Evolutionary conservation across 2,329 filamentous ascomycete genomes (phyloP).

Genomic region (Fusarium sp.): DNA sequence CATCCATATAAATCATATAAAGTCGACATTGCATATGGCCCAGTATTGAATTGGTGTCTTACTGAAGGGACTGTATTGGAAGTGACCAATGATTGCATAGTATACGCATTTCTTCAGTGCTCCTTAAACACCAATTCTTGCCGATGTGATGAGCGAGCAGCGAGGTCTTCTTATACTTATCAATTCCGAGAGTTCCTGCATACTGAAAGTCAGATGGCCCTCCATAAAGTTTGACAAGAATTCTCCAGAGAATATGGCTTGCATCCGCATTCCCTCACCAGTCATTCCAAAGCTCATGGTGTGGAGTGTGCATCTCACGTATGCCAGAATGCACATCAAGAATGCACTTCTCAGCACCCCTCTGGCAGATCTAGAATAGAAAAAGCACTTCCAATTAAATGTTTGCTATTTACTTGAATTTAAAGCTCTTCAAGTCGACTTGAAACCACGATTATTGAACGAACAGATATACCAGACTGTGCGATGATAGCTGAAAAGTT

Average conservation of each 20-base stretch:
- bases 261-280: slow-evolving; percentile 39
- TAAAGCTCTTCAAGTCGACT: background rate
- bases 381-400: background rate
- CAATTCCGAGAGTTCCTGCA: background rate
- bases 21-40: background rate
- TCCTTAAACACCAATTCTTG: background rate
- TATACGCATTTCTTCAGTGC: background rate
- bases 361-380: background rate
- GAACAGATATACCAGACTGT: background rate
- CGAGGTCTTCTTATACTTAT: slow-evolving; percentile 33
- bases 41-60: background rate
- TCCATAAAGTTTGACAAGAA: slow-evolving; percentile 39
- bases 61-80: background rate
- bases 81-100: background rate
- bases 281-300: slow-evolving; percentile 36
- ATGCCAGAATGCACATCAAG: slow-evolving; percentile 29
- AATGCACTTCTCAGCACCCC: slow-evolving; percentile 33
- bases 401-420: background rate
- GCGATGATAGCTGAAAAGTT: background rate
- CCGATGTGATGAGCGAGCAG: background rate
- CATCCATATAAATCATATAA: background rate
- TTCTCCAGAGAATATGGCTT: slow-evolving; percentile 40
- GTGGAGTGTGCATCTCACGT: slow-evolving; percentile 39
- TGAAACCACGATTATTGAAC: background rate
- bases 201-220: slow-evolving; percentile 26